Percentiles rank a stretch among this genome's conserved stretches.
phyloP scores from a whole-genome alignment of 352 stramenopile genomes.

The Phytophthora idaei region DNA sequence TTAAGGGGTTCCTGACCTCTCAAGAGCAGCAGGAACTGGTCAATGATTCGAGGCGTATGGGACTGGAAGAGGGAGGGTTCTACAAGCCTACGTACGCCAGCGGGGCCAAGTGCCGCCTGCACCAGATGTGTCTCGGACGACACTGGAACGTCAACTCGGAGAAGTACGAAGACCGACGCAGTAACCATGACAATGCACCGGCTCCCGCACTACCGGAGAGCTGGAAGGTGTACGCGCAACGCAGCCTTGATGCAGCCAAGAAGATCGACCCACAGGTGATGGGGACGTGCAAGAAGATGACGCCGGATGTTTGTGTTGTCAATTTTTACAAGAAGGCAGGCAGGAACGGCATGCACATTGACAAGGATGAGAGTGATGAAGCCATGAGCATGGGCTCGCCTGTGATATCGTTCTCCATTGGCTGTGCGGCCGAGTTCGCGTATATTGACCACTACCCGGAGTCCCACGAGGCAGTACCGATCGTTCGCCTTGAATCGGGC shows the following conservation, averaged over 20 bases:
- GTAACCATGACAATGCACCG: conserved; percentile 53
- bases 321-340: conserved; percentile 83
- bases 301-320: conserved; percentile 70
- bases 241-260: conserved; percentile 46
- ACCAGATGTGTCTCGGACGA: conserved; percentile 73
- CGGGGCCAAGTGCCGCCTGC: conserved; percentile 71
- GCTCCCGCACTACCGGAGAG: conserved; percentile 38
- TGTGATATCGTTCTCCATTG: conserved; percentile 76
- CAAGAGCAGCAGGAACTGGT: conserved; percentile 66
- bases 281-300: conserved; percentile 51
- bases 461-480: conserved; percentile 52
- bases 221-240: conserved; percentile 44
- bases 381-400: conserved; percentile 68
- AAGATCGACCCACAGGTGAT: conserved; percentile 49
- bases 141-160: conserved; percentile 81
- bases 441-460: conserved; percentile 71
- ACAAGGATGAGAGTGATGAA: conserved; percentile 71
- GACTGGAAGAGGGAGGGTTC: conserved; percentile 50
- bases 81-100: conserved; percentile 77
- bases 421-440: conserved; percentile 66
- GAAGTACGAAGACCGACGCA: conserved; percentile 63
- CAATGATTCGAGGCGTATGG: conserved; percentile 52
- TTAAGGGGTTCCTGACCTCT: conserved; percentile 57
- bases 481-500: conserved; percentile 68
- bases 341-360: conserved; percentile 74